Base-by-base conservation (phyloP, 1,284 basidiomycete genomes). In the Ceratobasidium sp. region DNA sequence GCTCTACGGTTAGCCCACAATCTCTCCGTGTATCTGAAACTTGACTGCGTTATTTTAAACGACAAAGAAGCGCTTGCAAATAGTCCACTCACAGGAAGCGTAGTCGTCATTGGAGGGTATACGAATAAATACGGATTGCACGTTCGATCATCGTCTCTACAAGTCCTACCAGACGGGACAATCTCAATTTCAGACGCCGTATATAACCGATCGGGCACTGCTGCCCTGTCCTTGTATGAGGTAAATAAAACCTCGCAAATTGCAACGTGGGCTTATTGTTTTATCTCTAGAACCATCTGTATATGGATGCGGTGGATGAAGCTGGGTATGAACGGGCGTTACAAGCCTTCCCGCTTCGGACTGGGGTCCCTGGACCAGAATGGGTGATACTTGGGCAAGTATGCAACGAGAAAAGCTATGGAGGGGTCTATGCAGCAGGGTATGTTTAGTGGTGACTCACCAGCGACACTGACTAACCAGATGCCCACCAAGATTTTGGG, bases 391-490 rank as follows among this genome's bases (percentile, higher is more conserved):
- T 80, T 9, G 79, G 73, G 13, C 13, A 40, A 39, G 79, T 67
- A 33, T 68, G 67, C 39, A 77, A 81, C 23, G 15, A 4, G 15
- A 67, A 46, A 46, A 68, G 78, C 20, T 71, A 67, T 26, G 80
- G 77, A 3, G 80, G 80, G 13, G 66, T 80, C 5, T 33, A 80
- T 15, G 80, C 79, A 7, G 79, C 80, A 42, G 80, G 80, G 80
- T 81, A 68, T 10, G 79, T 61, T 53, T 0, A 20, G 2, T 28
- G 23, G 18, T 23, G 28, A 18, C 2, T 39, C 1, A 49, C n/a
- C 0, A 15, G 46, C 28, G 61, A 26, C 10, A 9, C 10, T 63
- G 28, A n/a, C 44, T 51, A 28, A 28, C 10, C 23, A 69, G 33
- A 44, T 66, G 7, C 18, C 40, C 40, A 3, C 20, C 51, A 63